Conservation (phyloP, 495 filamentous ascomycete species). For the Aspergillus baeticus region DNA sequence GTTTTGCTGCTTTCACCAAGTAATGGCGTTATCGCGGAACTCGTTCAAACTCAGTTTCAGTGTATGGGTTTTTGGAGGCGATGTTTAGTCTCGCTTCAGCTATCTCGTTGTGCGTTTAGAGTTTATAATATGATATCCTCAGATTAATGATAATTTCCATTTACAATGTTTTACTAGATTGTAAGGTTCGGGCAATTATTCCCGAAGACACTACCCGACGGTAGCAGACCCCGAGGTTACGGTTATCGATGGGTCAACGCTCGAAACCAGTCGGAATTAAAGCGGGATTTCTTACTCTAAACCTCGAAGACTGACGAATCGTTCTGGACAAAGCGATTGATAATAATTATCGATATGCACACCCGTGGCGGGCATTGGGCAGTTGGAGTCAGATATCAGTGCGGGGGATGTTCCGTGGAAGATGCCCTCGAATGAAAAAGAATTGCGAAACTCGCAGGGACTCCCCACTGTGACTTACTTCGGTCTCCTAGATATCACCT, state of each 20-base stretch:
- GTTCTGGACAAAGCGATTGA: background rate
- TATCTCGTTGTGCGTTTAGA: conserved; percentile 1
- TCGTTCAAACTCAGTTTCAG: background rate
- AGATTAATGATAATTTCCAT: background rate
- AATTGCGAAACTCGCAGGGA: background rate
- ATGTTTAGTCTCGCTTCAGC: background rate
- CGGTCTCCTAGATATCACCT: background rate
- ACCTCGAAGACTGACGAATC: background rate
- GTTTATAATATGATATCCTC: background rate
- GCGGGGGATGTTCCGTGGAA: conserved; percentile 3
- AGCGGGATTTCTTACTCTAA: conserved; percentile 5
- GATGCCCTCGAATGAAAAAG: background rate
- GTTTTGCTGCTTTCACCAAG: background rate
- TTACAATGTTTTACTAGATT: too few relatives aligned
- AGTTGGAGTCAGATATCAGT: background rate
- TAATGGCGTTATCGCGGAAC: background rate
- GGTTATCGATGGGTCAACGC: conserved; percentile 16
- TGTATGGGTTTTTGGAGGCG: background rate
- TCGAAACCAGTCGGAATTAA: background rate
- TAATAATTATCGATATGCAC: background rate
- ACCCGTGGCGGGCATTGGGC: background rate
- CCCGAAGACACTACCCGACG: conserved; percentile 18
- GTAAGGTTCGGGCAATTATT: conserved; percentile 13
- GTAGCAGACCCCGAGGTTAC: conserved; percentile 23
- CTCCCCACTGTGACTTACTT: too few relatives aligned